Conservation (phyloP, 306 rosid genomes). For the Castanea crenata region DNA sequence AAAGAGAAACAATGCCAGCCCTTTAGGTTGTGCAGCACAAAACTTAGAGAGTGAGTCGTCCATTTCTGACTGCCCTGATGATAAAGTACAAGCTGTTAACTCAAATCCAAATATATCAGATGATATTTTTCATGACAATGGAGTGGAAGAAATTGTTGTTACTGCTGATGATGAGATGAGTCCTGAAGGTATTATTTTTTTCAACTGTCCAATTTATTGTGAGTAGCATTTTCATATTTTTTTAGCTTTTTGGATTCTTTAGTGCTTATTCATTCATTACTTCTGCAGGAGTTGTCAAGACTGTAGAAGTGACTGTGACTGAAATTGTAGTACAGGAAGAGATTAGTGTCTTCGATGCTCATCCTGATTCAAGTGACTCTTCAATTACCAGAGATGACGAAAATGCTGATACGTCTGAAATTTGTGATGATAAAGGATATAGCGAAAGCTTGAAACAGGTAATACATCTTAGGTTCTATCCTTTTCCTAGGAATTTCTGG, state of each 20-base stretch:
- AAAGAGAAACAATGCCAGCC: conserved; percentile 26
- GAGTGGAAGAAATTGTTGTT: conserved; percentile 32
- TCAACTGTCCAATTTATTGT: conserved; percentile 15
- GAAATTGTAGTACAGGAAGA: conserved; percentile 28
- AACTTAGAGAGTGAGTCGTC: conserved; percentile 33
- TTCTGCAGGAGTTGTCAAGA: conserved; percentile 50
- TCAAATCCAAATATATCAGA: conserved; percentile 29
- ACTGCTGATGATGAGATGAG: conserved; percentile 38
- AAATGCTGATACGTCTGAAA: conserved; percentile 34
- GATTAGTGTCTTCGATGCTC: conserved; percentile 37
- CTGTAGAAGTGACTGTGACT: conserved; percentile 26
- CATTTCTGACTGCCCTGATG: conserved; percentile 33
- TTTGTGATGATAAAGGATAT: conserved; percentile 30
- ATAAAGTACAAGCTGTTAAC: conserved; percentile 40
- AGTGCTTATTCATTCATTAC: conserved; percentile 19
- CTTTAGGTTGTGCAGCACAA: conserved; percentile 37
- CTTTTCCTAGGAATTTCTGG: background rate
- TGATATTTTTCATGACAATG: conserved; percentile 23
- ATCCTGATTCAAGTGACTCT: conserved; percentile 35
- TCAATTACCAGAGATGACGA: conserved; percentile 32
- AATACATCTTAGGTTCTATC: conserved; percentile 20
- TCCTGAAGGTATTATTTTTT: conserved; percentile 55
- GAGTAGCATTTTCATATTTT: background rate
- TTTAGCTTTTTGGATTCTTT: conserved; percentile 8
- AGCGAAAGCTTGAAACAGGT: conserved; percentile 55